Base-by-base conservation (phyloP, 208 protist genomes). In the Naegleria gruberi region DNA sequence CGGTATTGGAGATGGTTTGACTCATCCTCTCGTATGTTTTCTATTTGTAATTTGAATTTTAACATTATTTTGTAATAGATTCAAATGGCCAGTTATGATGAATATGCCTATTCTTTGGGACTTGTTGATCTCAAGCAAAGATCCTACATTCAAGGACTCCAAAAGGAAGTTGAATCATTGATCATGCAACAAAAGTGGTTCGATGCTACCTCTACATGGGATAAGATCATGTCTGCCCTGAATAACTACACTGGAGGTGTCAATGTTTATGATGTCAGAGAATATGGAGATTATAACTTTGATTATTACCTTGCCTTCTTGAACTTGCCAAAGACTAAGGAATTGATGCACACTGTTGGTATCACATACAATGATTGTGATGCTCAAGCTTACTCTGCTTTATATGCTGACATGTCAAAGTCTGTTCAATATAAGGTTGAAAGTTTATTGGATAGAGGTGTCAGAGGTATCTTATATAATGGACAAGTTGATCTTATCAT, bases 221-320 rank as follows among this genome's bases (percentile, higher is more conserved):
- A 77, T 37, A 6, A 5, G 19, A 77, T 77, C 1, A 77, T 37
- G 17, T 2, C 30, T 37, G 65, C 65, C 34, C 34, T 77, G 8
- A 37, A 30, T n/a, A 30, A 77, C 12, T 77, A 37, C 30, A 37
- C 77, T 30, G 77, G 77, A 44, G 37, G 37, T 44, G 26, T 83
- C 26, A 83, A 83, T 83, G 77, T 83, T 41, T 83, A 83, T 83
- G 77, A 83, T 44, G n/a, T 83, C 19, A 40, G 77, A 26, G n/a
- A 44, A 15, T 83, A 83, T 83, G 77, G 77, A 37, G 77, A 83
- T 41, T 83, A 83, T 26, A 10, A 83, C 19, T 44, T 83, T 41
- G 37, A 83, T 23, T 83, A 83, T 34, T 44, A 23, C 15, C 30
- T 41, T 8, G 37, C n/a, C 17, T 83, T 44, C n/a, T 10, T 83